Evolutionary conservation across 352 stramenopile species (phyloP), one percentile per base, ranked within the genome.

Genomic region (Phytophthora quininea): DNA sequence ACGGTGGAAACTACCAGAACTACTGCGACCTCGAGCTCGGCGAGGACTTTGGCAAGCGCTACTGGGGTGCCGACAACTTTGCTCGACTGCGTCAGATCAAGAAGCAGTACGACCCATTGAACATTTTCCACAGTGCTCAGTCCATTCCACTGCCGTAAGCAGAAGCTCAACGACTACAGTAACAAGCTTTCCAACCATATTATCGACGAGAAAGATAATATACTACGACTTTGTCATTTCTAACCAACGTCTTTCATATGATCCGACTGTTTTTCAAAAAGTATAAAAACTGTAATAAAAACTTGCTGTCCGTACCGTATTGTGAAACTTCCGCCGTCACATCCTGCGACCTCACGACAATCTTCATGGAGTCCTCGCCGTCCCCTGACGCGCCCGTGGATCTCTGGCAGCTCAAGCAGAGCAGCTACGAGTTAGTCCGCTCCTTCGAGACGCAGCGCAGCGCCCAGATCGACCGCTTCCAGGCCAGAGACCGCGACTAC

Each of bases 381-480:
- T 11, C 35, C 35, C 10, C 35, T 40, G 35, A 6, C 35, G 6
- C 35, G 6, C 10, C 48, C 30, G 73, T 63, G 14, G 79, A 74
- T 52, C 69, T 89, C 27, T 88, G 79, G 84, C 71, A 77, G 59
- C 85, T 88, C 53, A 92, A 91, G 49, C 42, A 62, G 2, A 67
- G 82, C 24, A 89, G 82, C 43, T 89, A 78, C 61, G 84, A 88
- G 31, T 58, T 58, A 24, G 40, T 95, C n/a, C 82, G 84, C 27
- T 71, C 77, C 46, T 95, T 95, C 51, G 86, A 95, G 50, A 65
- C 71, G 11, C 62, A 73, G 29, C 84, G 86, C 43, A 89, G 84
- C 58, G 67, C 74, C 15, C 84, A 91, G 60, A 90, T 95, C 67
- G 86, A 95, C 64, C 76, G 70, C 14, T 88, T 82, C 38, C 86